phyloP scores from a whole-genome alignment of 768 basidiomycete genomes.

The Astraeus odoratus region DNA sequence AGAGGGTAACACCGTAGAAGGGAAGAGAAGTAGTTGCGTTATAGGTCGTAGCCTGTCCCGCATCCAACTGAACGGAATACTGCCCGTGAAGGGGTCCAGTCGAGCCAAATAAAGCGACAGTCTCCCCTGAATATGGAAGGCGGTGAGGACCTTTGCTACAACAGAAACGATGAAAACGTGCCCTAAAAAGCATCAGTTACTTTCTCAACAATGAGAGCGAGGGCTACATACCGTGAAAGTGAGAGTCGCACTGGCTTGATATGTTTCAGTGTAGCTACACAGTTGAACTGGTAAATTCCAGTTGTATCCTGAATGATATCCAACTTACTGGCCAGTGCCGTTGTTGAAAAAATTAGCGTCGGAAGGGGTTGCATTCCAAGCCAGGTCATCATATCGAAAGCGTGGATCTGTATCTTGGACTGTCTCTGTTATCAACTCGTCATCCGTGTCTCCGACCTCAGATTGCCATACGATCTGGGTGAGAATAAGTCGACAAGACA shows the following conservation, averaged over 20 bases:
- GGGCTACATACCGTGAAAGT: slow-evolving; percentile 33
- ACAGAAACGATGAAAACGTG: too few species aligned
- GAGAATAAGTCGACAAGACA: background rate
- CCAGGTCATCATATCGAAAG: slow-evolving; percentile 30
- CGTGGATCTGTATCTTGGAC: slow-evolving; percentile 31
- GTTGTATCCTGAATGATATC: background rate
- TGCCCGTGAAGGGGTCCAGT: too few species aligned
- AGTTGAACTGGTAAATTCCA: background rate
- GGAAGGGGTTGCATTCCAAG: slow-evolving; percentile 31
- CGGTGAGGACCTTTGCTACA: too few species aligned
- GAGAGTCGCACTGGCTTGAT: slow-evolving; percentile 28
- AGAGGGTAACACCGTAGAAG: too few species aligned
- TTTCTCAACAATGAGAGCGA: too few species aligned
- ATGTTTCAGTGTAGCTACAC: slow-evolving; percentile 28
- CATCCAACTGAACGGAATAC: too few species aligned
- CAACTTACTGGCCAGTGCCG: slow-evolving; percentile 35
- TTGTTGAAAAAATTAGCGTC: slow-evolving; percentile 33
- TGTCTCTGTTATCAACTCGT: slow-evolving; percentile 13
- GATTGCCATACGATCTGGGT: slow-evolving; percentile 27
- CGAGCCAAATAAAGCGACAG: too few species aligned
- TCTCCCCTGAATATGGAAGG: too few species aligned
- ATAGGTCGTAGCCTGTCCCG: too few species aligned
- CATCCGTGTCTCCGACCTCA: slow-evolving; percentile 12
- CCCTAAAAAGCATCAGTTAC: too few species aligned
- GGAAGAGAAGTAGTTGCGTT: too few species aligned